phyloP scores from a whole-genome alignment of 2,329 filamentous ascomycete genomes.

The Anthostomella pinea region DNA sequence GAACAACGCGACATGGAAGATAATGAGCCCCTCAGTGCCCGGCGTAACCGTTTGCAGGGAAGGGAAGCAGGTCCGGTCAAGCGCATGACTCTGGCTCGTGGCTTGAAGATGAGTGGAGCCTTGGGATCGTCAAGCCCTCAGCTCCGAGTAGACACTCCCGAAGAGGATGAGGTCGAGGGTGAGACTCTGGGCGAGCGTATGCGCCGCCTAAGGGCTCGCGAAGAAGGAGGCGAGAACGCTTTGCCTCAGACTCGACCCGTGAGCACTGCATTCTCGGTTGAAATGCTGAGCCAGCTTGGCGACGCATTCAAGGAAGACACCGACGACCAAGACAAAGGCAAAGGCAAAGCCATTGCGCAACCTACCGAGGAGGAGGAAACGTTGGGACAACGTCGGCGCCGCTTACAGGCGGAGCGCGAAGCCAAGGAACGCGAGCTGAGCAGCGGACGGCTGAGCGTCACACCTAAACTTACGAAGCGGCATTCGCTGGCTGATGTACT shows the following conservation, averaged over 20 bases:
- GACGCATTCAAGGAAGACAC: conserved; percentile 42
- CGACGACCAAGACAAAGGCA: conserved; percentile 32
- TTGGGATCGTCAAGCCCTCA: conserved; percentile 27
- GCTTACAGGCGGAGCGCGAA: conserved; percentile 68
- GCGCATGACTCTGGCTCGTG: conserved; percentile 39
- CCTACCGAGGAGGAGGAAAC: conserved; percentile 66
- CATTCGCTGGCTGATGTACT: conserved; percentile 57
- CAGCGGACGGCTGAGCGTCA: conserved; percentile 33
- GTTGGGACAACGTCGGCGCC: conserved; percentile 70
- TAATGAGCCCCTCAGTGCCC: conserved; percentile 79
- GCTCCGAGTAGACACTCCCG: conserved; percentile 31
- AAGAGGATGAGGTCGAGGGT: conserved; percentile 54
- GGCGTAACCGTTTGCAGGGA: conserved; percentile 72
- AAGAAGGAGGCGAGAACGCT: conserved; percentile 45
- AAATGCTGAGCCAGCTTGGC: conserved; percentile 65
- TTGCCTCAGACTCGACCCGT: conserved; percentile 57
- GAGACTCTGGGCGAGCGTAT: conserved; percentile 67
- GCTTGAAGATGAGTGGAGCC: conserved; percentile 28
- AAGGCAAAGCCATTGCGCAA: conserved; percentile 29
- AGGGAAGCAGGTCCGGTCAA: conserved; percentile 43
- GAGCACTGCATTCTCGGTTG: conserved; percentile 64
- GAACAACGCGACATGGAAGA: conserved; percentile 85
- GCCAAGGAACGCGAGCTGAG: conserved; percentile 53
- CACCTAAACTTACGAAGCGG: conserved; percentile 43
- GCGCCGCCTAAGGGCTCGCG: conserved; percentile 61